Percentiles rank a stretch among this genome's conserved stretches.
Evolutionary conservation across 306 rosid species (phyloP).

Genomic region (Cicer chorassanicum): DNA sequence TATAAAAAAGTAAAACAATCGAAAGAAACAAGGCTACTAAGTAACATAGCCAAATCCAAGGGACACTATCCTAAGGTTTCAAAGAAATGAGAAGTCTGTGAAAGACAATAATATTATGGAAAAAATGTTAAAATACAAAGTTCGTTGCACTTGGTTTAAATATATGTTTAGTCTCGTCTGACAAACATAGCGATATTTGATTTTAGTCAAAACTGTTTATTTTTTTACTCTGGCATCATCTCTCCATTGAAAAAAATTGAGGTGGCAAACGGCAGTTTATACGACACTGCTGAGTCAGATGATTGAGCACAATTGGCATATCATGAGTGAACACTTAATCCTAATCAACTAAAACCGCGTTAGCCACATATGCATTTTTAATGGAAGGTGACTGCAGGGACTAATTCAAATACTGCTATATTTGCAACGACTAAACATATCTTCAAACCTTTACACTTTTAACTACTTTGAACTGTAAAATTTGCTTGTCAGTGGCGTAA

Average conservation of each 20-base stretch:
- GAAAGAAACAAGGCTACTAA: conserved; percentile 8
- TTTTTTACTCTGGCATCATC: background rate
- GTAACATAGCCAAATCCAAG: conserved; percentile 10
- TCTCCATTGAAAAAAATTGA: background rate
- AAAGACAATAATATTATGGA: background rate
- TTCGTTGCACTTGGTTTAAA: background rate
- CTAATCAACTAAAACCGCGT: background rate
- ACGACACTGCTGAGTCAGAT: too few relatives aligned
- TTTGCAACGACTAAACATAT: background rate
- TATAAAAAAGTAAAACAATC: background rate
- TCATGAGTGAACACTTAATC: background rate
- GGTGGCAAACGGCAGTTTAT: background rate
- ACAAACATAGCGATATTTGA: background rate
- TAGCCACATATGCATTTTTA: background rate
- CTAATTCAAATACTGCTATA: background rate
- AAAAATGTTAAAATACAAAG: background rate
- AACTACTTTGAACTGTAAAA: background rate
- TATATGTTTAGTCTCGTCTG: background rate
- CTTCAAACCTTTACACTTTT: background rate
- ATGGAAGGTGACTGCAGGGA: background rate
- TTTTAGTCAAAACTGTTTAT: too few relatives aligned
- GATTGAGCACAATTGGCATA: background rate
- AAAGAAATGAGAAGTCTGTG: background rate
- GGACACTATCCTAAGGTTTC: conserved; percentile 1
- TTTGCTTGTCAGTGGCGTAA: background rate